These are phyloP conservation scores for Opeltia flavorubescens DNA, from an alignment of 495 filamentous ascomycete species.

Conservation along the genomic window DNA sequence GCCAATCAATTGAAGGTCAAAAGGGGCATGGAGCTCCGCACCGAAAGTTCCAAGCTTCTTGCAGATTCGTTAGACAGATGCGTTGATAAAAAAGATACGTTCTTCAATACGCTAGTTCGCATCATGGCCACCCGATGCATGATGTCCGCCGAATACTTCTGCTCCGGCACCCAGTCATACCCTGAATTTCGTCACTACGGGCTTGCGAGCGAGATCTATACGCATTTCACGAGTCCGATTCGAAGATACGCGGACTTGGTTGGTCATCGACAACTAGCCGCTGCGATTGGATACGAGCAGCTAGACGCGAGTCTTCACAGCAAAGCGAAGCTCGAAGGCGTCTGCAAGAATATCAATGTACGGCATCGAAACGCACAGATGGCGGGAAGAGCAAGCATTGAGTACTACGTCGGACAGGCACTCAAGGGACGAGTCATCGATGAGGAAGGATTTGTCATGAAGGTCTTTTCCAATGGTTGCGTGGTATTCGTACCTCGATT, in stretches of 20 bases:
- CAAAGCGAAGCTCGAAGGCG: constrained; percentile 66
- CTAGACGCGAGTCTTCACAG: constrained; percentile 62
- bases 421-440: constrained; percentile 69
- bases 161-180: constrained; percentile 78
- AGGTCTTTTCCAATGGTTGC: constrained; percentile 90
- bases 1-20: constrained; percentile 77
- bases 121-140: constrained; percentile 97
- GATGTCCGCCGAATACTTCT: constrained; percentile 98
- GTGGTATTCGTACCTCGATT: constrained; percentile 92
- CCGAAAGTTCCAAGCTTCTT: constrained; percentile 76
- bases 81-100: constrained; percentile 68
- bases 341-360: constrained; percentile 96
- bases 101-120: constrained; percentile 95
- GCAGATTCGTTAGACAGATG: constrained; percentile 83
- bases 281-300: constrained; percentile 83
- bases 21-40: constrained; percentile 59
- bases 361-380: constrained; percentile 94
- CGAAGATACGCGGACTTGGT: constrained; percentile 90
- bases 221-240: constrained; percentile 95
- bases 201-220: constrained; percentile 90
- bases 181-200: constrained; percentile 95
- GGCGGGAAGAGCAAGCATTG: constrained; percentile 81
- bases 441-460: constrained; percentile 92
- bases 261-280: constrained; percentile 86
- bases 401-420: constrained; percentile 95